Percentiles rank a stretch among this genome's conserved stretches.
phyloP scores from a whole-genome alignment of 2,329 filamentous ascomycete genomes.

The Colletotrichum shisoi region DNA sequence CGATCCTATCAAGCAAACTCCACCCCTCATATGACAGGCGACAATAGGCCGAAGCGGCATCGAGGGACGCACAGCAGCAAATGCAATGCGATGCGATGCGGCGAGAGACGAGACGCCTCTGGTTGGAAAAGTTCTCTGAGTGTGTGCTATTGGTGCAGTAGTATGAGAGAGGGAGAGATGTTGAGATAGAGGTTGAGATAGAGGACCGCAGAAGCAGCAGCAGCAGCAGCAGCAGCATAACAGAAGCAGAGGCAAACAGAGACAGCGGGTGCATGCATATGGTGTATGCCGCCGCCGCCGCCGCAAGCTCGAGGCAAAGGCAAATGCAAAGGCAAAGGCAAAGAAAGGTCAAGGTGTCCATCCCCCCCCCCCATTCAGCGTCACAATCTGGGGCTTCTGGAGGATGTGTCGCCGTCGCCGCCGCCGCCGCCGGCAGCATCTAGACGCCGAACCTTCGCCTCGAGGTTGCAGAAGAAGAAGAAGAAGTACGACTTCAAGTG shows the following conservation, averaged over 20 bases:
- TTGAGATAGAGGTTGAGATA: no score
- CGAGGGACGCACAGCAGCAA: background rate
- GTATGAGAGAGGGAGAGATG: background rate
- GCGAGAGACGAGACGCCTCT: conserved; percentile 7
- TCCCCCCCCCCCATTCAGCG: background rate
- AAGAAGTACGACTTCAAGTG: background rate
- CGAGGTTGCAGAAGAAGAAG: background rate
- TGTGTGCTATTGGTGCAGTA: conserved; percentile 4
- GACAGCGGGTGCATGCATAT: conserved; percentile 23
- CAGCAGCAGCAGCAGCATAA: background rate
- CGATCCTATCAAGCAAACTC: conserved; percentile 3
- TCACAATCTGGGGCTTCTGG: conserved; percentile 12
- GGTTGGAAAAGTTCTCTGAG: conserved; percentile 4
- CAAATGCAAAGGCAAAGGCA: no score
- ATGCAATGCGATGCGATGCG: conserved; percentile 21
- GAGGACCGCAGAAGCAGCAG: background rate
- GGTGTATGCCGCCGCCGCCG: background rate
- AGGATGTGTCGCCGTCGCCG: conserved; percentile 25
- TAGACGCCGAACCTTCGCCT: background rate
- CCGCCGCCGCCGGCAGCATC: background rate
- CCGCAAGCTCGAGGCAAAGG: background rate
- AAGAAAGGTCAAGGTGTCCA: background rate
- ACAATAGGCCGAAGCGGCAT: background rate
- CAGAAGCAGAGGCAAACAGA: background rate
- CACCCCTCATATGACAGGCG: conserved; percentile 1